Conservation (phyloP, 2,329 filamentous ascomycete species). For the Pseudogymnoascus sp. region DNA sequence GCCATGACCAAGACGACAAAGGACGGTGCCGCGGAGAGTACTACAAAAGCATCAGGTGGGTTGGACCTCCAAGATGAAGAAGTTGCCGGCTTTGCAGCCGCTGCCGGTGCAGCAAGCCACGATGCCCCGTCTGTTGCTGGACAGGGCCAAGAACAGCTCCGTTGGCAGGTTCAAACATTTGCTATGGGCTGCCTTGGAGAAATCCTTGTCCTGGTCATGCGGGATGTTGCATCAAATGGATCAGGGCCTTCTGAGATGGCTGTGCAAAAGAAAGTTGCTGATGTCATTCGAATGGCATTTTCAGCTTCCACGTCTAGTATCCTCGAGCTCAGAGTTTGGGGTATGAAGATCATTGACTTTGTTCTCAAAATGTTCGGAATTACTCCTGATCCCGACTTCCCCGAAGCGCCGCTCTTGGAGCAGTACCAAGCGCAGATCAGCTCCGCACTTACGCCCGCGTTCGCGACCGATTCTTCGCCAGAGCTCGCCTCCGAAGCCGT, state of each 20-base stretch:
- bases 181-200: constrained; percentile 84
- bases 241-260: constrained; percentile 70
- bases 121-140: constrained; percentile 42
- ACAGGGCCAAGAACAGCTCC: constrained; percentile 74
- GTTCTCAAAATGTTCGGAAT: constrained; percentile 94
- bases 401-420: constrained; percentile 92
- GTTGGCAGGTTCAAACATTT: constrained; percentile 94
- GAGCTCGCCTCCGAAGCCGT: constrained; percentile 93
- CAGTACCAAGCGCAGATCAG: constrained; percentile 98
- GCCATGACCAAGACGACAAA: constrained; percentile 72
- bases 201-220: constrained; percentile 68
- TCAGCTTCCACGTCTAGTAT: constrained; percentile 93
- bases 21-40: constrained; percentile 39
- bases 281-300: constrained; percentile 94
- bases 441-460: constrained; percentile 90
- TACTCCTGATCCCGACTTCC: constrained; percentile 90
- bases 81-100: constrained; percentile 86
- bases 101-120: constrained; percentile 49
- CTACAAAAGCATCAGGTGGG: constrained; percentile 41
- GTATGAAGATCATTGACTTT: constrained; percentile 86
- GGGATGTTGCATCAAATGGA: constrained; percentile 69
- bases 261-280: constrained; percentile 75
- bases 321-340: constrained; percentile 80
- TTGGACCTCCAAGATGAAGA: constrained; percentile 94
- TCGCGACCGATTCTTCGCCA: constrained; percentile 89